Evolutionary conservation across 2,329 filamentous ascomycete genomes (phyloP).

Genomic region (Fusarium duplospermum): DNA sequence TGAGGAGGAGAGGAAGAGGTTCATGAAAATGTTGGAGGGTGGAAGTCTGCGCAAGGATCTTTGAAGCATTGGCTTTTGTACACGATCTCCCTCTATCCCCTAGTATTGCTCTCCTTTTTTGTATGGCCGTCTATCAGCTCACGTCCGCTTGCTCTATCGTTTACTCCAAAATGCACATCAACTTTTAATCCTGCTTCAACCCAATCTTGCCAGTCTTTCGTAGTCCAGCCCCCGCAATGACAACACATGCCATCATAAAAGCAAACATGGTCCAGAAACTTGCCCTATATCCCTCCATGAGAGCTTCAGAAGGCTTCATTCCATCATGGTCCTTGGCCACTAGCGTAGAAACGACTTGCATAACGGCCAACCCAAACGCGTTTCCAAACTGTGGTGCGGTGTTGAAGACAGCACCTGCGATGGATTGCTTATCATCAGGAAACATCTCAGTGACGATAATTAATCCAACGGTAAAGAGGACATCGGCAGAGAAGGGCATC

Average conservation of each 20-base stretch:
- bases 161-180: not conserved
- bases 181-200: slow-evolving; percentile 54
- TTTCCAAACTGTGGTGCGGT: slow-evolving; percentile 67
- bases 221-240: slow-evolving; percentile 54
- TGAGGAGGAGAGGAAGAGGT: slow-evolving; percentile 19
- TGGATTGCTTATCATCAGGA: slow-evolving; percentile 65
- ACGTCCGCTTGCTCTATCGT: not conserved
- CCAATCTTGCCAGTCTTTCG: slow-evolving; percentile 59
- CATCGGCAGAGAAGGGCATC: slow-evolving; percentile 55
- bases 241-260: slow-evolving; percentile 55
- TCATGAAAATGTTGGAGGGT: slow-evolving; percentile 8
- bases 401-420: slow-evolving; percentile 72
- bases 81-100: not conserved
- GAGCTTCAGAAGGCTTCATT: slow-evolving; percentile 40
- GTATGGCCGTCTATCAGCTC: not conserved
- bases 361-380: slow-evolving; percentile 59
- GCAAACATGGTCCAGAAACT: slow-evolving; percentile 64
- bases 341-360: slow-evolving; percentile 57
- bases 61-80: not conserved
- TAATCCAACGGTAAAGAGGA: slow-evolving; percentile 67
- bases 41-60: slow-evolving; percentile 18
- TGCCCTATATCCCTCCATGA: slow-evolving; percentile 62
- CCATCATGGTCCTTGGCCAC: slow-evolving; percentile 51
- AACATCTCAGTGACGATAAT: slow-evolving; percentile 67
- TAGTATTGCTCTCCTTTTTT: not conserved